These are phyloP conservation scores for Magnusiomyces magnusii DNA, from an alignment of 1,139 yeast species.

Conservation along the genomic window DNA sequence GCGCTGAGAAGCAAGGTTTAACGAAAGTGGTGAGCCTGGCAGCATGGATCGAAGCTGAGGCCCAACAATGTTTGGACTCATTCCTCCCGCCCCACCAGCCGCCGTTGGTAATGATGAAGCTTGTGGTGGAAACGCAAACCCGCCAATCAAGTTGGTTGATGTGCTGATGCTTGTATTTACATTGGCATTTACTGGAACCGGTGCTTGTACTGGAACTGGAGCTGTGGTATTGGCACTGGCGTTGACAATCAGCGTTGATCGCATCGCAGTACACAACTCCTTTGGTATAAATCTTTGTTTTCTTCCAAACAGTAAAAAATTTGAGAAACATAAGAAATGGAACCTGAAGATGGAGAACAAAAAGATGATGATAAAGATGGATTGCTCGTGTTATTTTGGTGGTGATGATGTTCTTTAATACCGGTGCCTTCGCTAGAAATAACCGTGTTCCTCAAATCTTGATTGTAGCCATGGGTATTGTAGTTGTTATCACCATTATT, in stretches of 20 bases:
- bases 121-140: not conserved
- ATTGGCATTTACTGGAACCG: not conserved
- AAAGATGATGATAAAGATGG: too few species aligned
- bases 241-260: not conserved
- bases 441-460: not conserved
- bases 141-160: not conserved
- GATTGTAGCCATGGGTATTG: not conserved
- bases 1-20: not conserved
- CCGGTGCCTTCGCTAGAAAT: too few species aligned
- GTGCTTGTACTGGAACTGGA: not conserved
- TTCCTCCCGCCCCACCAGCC: not conserved
- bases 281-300: conserved; percentile 19
- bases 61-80: not conserved
- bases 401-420: too few species aligned
- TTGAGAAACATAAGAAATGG: conserved; percentile 17
- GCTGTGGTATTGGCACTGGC: not conserved
- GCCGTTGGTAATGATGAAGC: not conserved
- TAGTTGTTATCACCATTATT: not conserved
- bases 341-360: too few species aligned
- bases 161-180: not conserved
- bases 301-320: conserved; percentile 27
- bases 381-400: too few species aligned
- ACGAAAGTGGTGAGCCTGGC: not conserved
- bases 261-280: not conserved
- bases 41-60: not conserved